Conservation (phyloP, 352 stramenopile species). For the Phytopythium boreale region DNA sequence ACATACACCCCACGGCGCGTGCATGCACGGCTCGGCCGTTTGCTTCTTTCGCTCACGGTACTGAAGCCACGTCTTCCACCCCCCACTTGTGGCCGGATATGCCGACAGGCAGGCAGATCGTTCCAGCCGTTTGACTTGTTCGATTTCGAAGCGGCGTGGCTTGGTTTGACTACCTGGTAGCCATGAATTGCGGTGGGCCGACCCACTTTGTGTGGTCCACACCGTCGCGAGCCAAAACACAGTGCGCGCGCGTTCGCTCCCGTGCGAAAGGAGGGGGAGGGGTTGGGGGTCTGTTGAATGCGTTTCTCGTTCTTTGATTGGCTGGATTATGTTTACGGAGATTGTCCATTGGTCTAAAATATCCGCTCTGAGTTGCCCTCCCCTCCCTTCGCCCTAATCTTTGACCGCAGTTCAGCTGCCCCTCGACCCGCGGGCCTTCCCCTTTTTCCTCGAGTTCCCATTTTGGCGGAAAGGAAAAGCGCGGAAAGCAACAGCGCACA, state of each 20-base stretch:
- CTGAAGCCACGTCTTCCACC: no score
- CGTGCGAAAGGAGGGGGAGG: not conserved
- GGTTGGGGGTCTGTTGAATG: not conserved
- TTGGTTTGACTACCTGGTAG: not conserved
- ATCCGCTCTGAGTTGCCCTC: not conserved
- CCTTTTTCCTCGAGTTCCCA: slow-evolving; percentile 1
- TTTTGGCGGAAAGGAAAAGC: slow-evolving; percentile 9
- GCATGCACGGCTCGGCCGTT: not conserved
- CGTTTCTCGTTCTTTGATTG: slow-evolving; percentile 1
- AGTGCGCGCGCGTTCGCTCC: not conserved
- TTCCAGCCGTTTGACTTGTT: not conserved
- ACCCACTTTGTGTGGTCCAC: not conserved
- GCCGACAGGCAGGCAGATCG: no score
- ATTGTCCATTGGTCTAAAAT: not conserved
- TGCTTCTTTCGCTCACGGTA: not conserved
- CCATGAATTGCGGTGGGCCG: not conserved
- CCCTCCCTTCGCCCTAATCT: not conserved
- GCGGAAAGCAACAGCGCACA: not conserved
- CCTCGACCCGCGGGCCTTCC: not conserved
- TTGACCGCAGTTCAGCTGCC: slow-evolving; percentile 6
- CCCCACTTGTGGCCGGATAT: no score
- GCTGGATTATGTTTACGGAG: not conserved
- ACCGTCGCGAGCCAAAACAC: slow-evolving; percentile 1
- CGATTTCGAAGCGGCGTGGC: not conserved
- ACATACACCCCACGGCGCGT: no score